phyloP scores from a whole-genome alignment of 2,329 filamentous ascomycete species.

The Xylariaceae sp. region DNA sequence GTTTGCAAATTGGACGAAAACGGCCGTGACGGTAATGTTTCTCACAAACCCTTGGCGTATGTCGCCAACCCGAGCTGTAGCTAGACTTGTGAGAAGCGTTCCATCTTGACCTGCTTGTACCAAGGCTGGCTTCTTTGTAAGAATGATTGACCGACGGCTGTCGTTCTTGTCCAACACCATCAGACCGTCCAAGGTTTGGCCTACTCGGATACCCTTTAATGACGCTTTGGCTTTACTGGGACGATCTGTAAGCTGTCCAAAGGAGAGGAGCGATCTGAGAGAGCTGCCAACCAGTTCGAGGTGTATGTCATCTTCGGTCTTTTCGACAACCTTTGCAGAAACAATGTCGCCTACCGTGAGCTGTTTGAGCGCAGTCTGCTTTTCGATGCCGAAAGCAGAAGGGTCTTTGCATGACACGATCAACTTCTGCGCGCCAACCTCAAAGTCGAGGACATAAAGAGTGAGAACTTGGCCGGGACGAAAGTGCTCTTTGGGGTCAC shows the following conservation, averaged over 20 bases:
- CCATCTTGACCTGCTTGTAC: conserved; percentile 70
- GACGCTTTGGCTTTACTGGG: conserved; percentile 70
- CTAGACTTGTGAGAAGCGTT: conserved; percentile 69
- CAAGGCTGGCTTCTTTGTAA: conserved; percentile 82
- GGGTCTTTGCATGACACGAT: conserved; percentile 93
- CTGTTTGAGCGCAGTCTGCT: conserved; percentile 72
- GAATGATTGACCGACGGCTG: conserved; percentile 68
- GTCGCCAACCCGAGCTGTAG: conserved; percentile 67
- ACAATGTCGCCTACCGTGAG: conserved; percentile 73
- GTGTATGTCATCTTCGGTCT: conserved; percentile 71
- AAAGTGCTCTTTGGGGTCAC: conserved; percentile 87
- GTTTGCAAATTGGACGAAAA: conserved; percentile 86
- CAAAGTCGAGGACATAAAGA: conserved; percentile 80
- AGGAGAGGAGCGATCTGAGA: conserved; percentile 73
- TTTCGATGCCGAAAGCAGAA: conserved; percentile 68
- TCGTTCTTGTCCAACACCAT: conserved; percentile 84
- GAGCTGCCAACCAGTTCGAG: conserved; percentile 72
- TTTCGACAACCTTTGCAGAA: conserved; percentile 76
- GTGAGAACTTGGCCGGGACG: conserved; percentile 85
- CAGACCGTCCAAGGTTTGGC: conserved; percentile 78
- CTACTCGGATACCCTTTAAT: conserved; percentile 78
- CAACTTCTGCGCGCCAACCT: conserved; percentile 67
- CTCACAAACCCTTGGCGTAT: conserved; percentile 76
- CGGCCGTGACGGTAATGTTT: conserved; percentile 75
- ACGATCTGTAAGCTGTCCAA: conserved; percentile 82